Evolutionary conservation across 208 protist species (phyloP).

Genomic region (Acanthamoeba sp.): DNA sequence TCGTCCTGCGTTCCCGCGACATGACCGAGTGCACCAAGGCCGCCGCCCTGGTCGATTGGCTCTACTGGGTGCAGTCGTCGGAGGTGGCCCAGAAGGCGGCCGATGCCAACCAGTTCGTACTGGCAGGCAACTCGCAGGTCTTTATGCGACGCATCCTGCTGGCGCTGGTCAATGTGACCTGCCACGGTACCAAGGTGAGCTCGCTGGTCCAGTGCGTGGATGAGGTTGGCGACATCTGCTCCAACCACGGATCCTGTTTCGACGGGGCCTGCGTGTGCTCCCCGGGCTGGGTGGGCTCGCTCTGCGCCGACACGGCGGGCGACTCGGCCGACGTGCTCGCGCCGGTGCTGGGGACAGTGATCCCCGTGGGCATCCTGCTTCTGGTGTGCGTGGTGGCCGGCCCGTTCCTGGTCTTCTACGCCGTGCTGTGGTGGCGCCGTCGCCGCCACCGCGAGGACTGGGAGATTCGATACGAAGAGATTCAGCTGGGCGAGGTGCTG

Average conservation of each 20-base stretch:
- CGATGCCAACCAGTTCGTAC: too few species aligned
- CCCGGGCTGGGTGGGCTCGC: background rate
- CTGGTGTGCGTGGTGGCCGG: background rate
- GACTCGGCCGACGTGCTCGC: background rate
- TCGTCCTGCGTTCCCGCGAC: background rate
- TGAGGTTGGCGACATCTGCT: background rate
- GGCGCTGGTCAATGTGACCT: background rate
- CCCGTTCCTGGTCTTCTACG: background rate
- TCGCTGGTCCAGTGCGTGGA: background rate
- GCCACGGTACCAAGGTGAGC: background rate
- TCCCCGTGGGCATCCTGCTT: background rate
- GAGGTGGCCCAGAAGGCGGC: too few species aligned
- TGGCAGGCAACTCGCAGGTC: background rate
- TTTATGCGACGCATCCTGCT: background rate
- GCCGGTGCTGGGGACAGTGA: background rate
- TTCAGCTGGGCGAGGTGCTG: background rate
- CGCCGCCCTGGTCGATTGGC: background rate
- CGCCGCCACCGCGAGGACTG: background rate
- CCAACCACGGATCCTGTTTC: background rate
- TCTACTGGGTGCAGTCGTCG: constrained; percentile 7
- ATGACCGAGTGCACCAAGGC: background rate
- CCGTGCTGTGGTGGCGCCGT: background rate
- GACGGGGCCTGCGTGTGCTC: background rate
- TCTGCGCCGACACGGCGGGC: background rate
- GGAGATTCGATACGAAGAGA: background rate